phyloP scores from a whole-genome alignment of 2,329 filamentous ascomycete species.

The Beauveria varroae region DNA sequence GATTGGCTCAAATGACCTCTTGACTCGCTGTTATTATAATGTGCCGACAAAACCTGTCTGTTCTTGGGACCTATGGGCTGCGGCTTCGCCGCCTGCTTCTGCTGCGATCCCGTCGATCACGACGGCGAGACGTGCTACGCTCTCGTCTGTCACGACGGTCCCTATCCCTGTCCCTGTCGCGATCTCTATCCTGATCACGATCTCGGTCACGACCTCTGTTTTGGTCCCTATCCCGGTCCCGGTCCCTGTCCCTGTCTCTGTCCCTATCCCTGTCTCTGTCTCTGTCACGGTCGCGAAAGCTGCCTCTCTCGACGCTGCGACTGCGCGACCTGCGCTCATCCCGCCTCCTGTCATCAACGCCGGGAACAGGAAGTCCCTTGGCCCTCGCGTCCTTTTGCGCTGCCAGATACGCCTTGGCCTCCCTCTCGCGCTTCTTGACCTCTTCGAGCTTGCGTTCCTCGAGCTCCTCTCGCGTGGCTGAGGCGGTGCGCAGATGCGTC shows the following conservation, averaged over 20 bases:
- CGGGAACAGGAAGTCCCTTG: constrained; percentile 50
- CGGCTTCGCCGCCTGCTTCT: constrained; percentile 33
- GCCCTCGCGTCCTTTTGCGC: constrained; percentile 53
- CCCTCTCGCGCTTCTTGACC: constrained; percentile 22
- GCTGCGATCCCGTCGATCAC: constrained; percentile 30
- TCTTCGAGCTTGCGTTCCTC: constrained; percentile 27
- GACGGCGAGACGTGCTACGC: constrained; percentile 27
- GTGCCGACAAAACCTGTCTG: neutral
- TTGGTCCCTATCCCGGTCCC: constrained; percentile 28
- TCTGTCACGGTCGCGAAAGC: constrained; percentile 26
- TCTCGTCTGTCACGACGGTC: constrained; percentile 19
- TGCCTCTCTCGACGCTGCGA: constrained; percentile 18
- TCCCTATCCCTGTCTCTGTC: constrained; percentile 21
- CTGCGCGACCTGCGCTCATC: constrained; percentile 31
- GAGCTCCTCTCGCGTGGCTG: constrained; percentile 34
- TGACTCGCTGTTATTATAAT: neutral
- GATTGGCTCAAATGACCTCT: neutral
- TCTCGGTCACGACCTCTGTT: constrained; percentile 29
- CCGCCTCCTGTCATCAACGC: constrained; percentile 45
- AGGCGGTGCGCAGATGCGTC: constrained; percentile 26
- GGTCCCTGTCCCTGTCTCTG: constrained; percentile 19
- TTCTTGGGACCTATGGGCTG: constrained; percentile 21
- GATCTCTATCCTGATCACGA: constrained; percentile 22
- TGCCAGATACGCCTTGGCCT: constrained; percentile 54
- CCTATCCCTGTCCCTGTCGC: constrained; percentile 15